A percentile compares a stretch with the other conserved stretches of the same genome.
Conservation (phyloP, 306 rosid species). For the Herpetospermum pedunculosum region DNA sequence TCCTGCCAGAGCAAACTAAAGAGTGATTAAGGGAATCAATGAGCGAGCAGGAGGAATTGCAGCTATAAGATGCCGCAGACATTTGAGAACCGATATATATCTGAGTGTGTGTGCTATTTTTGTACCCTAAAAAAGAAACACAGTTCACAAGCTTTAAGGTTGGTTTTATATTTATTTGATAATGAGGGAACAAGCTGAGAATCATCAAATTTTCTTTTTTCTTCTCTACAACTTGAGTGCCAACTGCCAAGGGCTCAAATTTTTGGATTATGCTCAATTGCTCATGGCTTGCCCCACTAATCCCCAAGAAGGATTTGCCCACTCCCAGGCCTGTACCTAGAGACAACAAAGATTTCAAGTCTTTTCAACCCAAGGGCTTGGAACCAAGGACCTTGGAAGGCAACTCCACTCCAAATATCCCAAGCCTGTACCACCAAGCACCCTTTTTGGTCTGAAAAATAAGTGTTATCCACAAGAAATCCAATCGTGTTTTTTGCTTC, state of each 20-base stretch:
- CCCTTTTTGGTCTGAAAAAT: background rate
- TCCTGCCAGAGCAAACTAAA: slow-evolving; percentile 39
- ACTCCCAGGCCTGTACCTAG: background rate
- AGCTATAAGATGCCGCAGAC: background rate
- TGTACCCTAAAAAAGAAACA: background rate
- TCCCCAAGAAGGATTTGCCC: background rate
- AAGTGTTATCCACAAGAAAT: background rate
- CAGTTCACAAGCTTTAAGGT: background rate
- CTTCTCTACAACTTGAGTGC: background rate
- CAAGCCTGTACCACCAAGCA: background rate
- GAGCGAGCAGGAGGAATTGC: background rate
- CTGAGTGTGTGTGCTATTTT: background rate
- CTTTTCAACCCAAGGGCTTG: background rate
- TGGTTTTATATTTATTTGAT: background rate
- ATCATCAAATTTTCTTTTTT: background rate
- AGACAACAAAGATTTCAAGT: background rate
- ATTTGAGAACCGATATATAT: background rate
- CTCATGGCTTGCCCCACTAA: background rate
- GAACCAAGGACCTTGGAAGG: background rate
- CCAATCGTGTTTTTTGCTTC: background rate
- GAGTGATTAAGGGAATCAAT: background rate
- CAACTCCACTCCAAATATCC: background rate
- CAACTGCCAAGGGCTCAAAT: background rate
- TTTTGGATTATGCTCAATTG: background rate
- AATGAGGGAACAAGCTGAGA: background rate